Evolutionary conservation across 805 yeast species (phyloP), one percentile per base, ranked within the genome.

Genomic region (Jamesozyma spencerorum): DNA sequence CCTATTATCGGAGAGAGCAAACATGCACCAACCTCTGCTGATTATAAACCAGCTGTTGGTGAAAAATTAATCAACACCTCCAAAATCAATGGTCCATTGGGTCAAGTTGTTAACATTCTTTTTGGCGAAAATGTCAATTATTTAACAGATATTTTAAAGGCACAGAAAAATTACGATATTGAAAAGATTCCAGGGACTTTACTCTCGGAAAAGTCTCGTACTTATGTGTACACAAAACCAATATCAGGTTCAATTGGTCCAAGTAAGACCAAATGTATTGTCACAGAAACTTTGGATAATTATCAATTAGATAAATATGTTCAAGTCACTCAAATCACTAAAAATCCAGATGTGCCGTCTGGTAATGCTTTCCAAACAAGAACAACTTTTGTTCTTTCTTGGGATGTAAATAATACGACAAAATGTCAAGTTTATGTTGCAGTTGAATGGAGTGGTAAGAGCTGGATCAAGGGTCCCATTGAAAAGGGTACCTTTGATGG

Each of bases 291-390:
- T 2, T 53, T 82, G 14, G 75, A 77, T 24, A 65, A 70, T 33
- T 64, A 55, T 40, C 79, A 81, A 50, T 65, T 73, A 15, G 65
- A 71, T 5, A 62, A 66, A 19, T 63, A 57, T 42, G 66, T 77
- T 18, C 64, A 68, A 24, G 74, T 78, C 2, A 66, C 71, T 2
- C 84, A 80, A 47, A 57, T 66, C 1, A 77, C 87, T 0, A 72
- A 69, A 37, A 79, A 86, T 0, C 94, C 92, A 0, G 92, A 83
- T 62, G 85, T 83, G n/a, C 94, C 94, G 0, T 77, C 83, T 27
- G 92, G 94, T 6, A 71, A 68, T 47, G 66, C 81, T 0, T 84
- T 84, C 49, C 68, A 70, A 36, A 81, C 81, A 3, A 67, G 70
- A 39, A 79, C 92, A 2, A 65, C 69, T 22, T 69, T 72, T 28